Percentiles rank a stretch among this genome's conserved stretches.
Evolutionary conservation across 1,139 yeast species (phyloP).

Genomic region (Zygosaccharomyces sapae): DNA sequence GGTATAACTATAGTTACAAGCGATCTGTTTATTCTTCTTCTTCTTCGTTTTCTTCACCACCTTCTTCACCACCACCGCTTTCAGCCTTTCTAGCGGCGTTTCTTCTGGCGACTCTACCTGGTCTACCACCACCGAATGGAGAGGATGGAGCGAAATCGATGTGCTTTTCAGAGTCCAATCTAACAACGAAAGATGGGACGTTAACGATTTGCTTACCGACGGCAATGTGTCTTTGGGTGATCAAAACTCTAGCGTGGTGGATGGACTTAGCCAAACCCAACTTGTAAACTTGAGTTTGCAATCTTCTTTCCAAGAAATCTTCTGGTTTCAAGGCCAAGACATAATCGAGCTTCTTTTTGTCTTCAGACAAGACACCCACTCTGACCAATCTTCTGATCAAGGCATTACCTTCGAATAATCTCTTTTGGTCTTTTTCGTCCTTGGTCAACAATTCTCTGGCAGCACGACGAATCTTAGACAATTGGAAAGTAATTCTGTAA

Average conservation of each 20-base stretch:
- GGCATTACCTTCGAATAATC: constrained; percentile 99
- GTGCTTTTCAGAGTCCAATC: constrained; percentile 99
- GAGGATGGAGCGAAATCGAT: constrained; percentile 98
- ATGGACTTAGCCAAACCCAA: constrained; percentile 99
- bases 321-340: constrained; percentile 95
- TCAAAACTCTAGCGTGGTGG: constrained; percentile 99
- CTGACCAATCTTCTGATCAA: constrained; percentile 48
- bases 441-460: constrained; percentile 99
- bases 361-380: constrained; percentile 98
- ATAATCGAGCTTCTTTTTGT: constrained; percentile 99
- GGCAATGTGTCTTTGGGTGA: constrained; percentile 98
- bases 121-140: constrained; percentile 99
- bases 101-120: constrained; percentile 99
- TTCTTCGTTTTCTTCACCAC: constrained; percentile 46
- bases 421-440: constrained; percentile 99
- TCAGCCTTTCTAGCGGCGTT: constrained; percentile 64
- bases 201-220: constrained; percentile 99
- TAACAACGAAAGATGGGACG: constrained; percentile 98
- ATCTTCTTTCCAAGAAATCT: constrained; percentile 99
- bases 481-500: constrained; percentile 64
- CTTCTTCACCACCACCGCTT: constrained; percentile 41
- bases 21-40: constrained; percentile 49
- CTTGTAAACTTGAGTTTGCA: constrained; percentile 99
- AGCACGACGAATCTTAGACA: constrained; percentile 99
- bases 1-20: constrained; percentile 11